Base-by-base conservation (phyloP, 2,329 filamentous ascomycete genomes). In the Pyrenophora graminea region DNA sequence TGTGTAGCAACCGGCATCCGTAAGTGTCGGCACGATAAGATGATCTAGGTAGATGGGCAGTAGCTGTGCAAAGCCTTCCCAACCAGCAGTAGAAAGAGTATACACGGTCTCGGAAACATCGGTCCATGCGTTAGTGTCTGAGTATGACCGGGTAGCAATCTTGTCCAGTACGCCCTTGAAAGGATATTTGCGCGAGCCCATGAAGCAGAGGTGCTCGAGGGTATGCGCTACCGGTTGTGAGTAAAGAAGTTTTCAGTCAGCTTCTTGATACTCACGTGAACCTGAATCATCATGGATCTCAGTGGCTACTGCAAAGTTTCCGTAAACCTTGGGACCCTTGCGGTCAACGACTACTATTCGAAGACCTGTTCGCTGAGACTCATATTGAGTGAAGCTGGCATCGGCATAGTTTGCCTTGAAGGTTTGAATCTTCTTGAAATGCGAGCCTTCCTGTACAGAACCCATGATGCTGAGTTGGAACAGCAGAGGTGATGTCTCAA, bases 211-310 rank as follows among this genome's bases (percentile, higher is more conserved):
- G 68, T 81, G 79, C 64, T 81, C 79, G 12, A 81, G 70, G 1
- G 79, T 81, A 56, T 81, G 79, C 13, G 79, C 72, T 76, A 46
- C 2, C 3, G 3, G 19, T 25, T 18, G 39, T 66, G 15, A 65
- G 50, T 15, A 19, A 4, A 18, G 12, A n/a, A 34, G n/a, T 32
- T 0, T 17, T 6, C 32, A 36, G 25, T 30, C 39, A 18, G 10
- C 32, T 18, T n/a, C 9, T 5, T 5, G 31, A 19, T 18, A 61
- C 66, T 58, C 56, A 74, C 72, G 94, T 12, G 94, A 89, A 34
- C 94, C 94, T 9, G 93, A 97, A 73, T 99, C 91, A 76, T 99
- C 94, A 65, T 96, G 88, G 64, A 99, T 97, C 75, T 99, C 94
- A 3, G 94, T 99, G 30, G 94, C 94, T 45, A 99, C 82, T 30